Conservation (phyloP, 1,284 basidiomycete species). For the Leccinum pachyderme region DNA sequence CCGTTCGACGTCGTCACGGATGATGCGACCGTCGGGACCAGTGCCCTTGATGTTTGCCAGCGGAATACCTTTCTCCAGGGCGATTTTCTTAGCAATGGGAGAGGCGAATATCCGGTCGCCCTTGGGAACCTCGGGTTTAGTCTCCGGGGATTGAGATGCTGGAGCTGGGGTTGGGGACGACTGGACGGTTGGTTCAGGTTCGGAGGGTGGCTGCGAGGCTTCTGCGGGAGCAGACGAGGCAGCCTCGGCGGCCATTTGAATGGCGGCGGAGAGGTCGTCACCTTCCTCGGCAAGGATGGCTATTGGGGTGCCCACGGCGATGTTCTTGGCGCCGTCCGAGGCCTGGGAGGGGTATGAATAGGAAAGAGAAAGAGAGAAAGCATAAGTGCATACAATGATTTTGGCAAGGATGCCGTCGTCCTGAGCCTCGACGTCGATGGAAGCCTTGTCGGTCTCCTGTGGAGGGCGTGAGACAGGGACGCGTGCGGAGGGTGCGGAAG, state of each 20-base stretch:
- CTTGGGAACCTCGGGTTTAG: slow-evolving; percentile 56
- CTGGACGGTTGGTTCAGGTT: slow-evolving; percentile 35
- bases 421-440: slow-evolving; percentile 98
- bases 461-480: slow-evolving; percentile 15
- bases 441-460: slow-evolving; percentile 99
- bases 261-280: slow-evolving; percentile 85
- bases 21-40: slow-evolving; percentile 92
- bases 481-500: neutral
- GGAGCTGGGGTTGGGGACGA: slow-evolving; percentile 43
- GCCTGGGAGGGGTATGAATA: slow-evolving; percentile 44
- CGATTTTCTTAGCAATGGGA: slow-evolving; percentile 95
- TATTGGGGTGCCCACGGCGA: slow-evolving; percentile 84
- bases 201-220: slow-evolving; percentile 39
- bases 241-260: slow-evolving; percentile 71
- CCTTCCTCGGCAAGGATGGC: slow-evolving; percentile 92
- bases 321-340: slow-evolving; percentile 82
- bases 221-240: slow-evolving; percentile 38
- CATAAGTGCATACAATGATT: slow-evolving; percentile 60
- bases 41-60: slow-evolving; percentile 90
- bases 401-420: slow-evolving; percentile 96
- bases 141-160: slow-evolving; percentile 39
- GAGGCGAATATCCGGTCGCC: slow-evolving; percentile 90
- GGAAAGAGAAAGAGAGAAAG: neutral
- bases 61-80: slow-evolving; percentile 92
- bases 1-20: slow-evolving; percentile 92